Base-by-base conservation (phyloP, 2,329 filamentous ascomycete species). In the Aspergillus fumigatiaffinis region DNA sequence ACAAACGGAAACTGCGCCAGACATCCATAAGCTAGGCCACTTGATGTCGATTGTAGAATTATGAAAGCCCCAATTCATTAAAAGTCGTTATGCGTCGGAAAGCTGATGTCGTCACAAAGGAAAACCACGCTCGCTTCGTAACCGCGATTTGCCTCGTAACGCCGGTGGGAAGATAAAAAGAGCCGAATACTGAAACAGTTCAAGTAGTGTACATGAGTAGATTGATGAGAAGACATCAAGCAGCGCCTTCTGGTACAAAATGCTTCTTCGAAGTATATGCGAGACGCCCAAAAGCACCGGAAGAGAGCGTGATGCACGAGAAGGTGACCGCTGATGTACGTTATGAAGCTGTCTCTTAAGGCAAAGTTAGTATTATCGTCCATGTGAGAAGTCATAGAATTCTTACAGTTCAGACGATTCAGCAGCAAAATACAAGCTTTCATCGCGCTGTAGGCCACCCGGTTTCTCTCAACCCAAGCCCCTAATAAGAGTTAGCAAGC, bases 401-500 rank as follows among this genome's bases (percentile, higher is more conserved):
- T 3, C 26, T 28, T 28, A 28, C 26, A 28, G 26, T 28, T 28
- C 26, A 38, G 35, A 38, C 17, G 17, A 17, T 58, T 54, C 51
- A 66, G 48, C 35, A 64, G 12, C 9, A 38, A 25, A 52, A 66
- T 54, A 49, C 63, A 63, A 25, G 54, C 60, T 44, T 58, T 62
- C 63, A 70, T 67, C 10, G 64, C 62, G 35, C 60, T 48, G 57
- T 69, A 69, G 7, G 61, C 54, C 21, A 58, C 52, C 42, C 66
- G 58, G 51, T 63, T 61, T 10, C 47, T 42, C 20, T 62, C 59
- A 23, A 66, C 53, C 62, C 63, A 65, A 25, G 58, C 56, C 62
- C 66, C 68, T 70, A 38, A 20, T 5, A 28, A 35, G 20, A 4
- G 52, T 62, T 57, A 62, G 56, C 26, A 50, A 12, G 38, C 29